Conservation (phyloP, 768 basidiomycete species). For the Tulasnella sp. region DNA sequence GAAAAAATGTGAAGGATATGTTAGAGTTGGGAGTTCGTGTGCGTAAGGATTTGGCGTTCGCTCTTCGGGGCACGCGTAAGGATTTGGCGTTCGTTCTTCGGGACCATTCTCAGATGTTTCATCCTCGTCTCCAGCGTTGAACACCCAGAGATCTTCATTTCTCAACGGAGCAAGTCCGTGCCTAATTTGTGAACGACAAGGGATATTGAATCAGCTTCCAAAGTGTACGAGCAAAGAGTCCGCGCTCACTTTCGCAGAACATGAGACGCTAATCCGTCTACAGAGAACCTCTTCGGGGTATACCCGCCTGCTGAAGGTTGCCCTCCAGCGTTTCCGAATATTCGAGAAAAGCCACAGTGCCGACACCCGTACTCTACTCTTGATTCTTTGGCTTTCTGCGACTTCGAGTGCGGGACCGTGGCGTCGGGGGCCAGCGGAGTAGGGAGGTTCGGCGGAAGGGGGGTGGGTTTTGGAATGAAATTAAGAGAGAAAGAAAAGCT, state of each 20-base stretch:
- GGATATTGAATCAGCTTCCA: neutral
- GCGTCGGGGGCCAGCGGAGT: neutral
- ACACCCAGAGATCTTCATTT: neutral
- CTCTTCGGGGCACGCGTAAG: too few species aligned
- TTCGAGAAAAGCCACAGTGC: neutral
- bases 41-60: too few species aligned
- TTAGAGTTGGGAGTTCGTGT: too few species aligned
- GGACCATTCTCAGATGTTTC: neutral
- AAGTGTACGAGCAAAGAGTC: neutral
- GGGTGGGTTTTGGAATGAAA: neutral
- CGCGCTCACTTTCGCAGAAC: neutral
- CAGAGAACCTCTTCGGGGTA: neutral
- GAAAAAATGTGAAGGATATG: too few species aligned
- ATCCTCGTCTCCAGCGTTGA: neutral
- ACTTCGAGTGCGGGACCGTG: neutral
- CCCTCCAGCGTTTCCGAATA: neutral
- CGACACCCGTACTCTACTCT: neutral
- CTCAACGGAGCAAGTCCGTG: neutral
- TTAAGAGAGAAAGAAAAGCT: neutral
- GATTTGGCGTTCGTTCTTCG: neutral
- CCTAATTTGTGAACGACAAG: neutral
- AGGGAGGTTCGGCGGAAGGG: neutral
- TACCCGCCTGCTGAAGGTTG: neutral
- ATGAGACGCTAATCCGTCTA: neutral
- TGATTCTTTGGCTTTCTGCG: neutral